phyloP scores from a whole-genome alignment of 129 eudicot genomes.

The Centrapalus pauciflorus region DNA sequence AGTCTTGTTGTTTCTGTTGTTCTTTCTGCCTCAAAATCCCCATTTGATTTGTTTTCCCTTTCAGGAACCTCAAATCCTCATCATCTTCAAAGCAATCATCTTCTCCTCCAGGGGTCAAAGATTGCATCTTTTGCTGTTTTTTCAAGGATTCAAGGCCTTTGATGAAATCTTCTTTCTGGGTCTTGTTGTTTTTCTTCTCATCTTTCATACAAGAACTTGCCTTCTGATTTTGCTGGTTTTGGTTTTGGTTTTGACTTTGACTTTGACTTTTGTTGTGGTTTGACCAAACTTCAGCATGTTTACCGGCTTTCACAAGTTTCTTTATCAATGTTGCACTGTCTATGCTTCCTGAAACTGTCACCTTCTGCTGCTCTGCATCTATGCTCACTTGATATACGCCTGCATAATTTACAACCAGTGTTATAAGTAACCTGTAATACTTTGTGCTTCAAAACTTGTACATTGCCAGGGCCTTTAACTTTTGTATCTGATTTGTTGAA shows the following conservation, averaged over 20 bases:
- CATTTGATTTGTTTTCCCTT: slow-evolving; percentile 38
- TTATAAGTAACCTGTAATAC: slow-evolving; percentile 5
- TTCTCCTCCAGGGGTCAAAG: slow-evolving; percentile 33
- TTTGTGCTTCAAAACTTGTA: too few species aligned
- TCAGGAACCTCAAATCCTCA: slow-evolving; percentile 42
- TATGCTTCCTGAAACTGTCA: slow-evolving; percentile 67
- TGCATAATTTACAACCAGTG: slow-evolving; percentile 7
- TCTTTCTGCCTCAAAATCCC: slow-evolving; percentile 40
- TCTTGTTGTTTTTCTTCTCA: slow-evolving; percentile 42
- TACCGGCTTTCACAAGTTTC: slow-evolving; percentile 61
- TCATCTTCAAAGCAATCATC: slow-evolving; percentile 37
- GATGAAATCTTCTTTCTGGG: slow-evolving; percentile 41
- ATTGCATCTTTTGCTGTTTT: slow-evolving; percentile 42
- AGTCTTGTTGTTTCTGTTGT: slow-evolving; percentile 32
- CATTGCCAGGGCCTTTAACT: background rate
- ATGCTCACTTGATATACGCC: slow-evolving; percentile 77
- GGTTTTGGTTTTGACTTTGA: slow-evolving; percentile 44
- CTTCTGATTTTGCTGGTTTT: slow-evolving; percentile 48
- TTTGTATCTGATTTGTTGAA: background rate
- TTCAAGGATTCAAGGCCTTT: slow-evolving; percentile 48
- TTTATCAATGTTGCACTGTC: slow-evolving; percentile 56
- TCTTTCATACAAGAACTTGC: slow-evolving; percentile 38
- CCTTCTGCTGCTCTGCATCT: slow-evolving; percentile 76
- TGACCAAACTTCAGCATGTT: slow-evolving; percentile 79
- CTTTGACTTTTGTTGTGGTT: slow-evolving; percentile 32